These are phyloP conservation scores for Acanthamoeba polyphaga DNA, from an alignment of 208 protist genomes.

Conservation along the genomic window DNA sequence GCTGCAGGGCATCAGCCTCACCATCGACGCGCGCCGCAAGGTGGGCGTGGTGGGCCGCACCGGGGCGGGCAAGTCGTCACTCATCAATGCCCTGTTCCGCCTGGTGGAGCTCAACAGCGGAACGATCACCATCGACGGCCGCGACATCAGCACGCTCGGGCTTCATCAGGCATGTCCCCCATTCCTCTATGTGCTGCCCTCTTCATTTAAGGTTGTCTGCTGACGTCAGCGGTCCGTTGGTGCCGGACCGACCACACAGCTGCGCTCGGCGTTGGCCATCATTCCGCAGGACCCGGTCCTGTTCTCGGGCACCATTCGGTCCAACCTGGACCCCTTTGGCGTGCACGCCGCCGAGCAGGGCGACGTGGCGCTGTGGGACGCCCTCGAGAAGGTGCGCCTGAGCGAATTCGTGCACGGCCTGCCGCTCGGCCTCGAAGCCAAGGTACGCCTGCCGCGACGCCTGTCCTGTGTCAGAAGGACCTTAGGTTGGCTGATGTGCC, in stretches of 20 bases:
- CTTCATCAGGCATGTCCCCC: conserved; percentile 74
- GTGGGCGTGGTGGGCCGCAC: conserved; percentile 73
- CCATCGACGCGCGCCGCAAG: conserved; percentile 1
- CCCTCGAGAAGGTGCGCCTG: conserved; percentile 81
- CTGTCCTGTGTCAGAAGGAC: not conserved
- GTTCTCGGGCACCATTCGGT: conserved; percentile 83
- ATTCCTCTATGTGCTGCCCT: conserved; percentile 58
- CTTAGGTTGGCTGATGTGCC: not conserved
- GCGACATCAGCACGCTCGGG: conserved; percentile 84
- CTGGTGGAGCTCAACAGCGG: conserved; percentile 88
- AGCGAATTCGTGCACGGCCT: not conserved
- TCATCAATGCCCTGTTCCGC: conserved; percentile 69
- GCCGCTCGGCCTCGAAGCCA: conserved; percentile 27
- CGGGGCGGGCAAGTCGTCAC: conserved; percentile 67
- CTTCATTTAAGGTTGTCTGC: not conserved
- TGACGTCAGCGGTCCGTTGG: not conserved
- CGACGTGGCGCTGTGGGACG: conserved; percentile 81
- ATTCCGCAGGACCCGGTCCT: conserved; percentile 82
- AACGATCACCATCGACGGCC: conserved; percentile 85
- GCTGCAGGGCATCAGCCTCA: conserved; percentile 8
- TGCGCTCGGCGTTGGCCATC: conserved; percentile 84
- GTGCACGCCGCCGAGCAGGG: not conserved
- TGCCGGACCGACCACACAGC: not conserved
- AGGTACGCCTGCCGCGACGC: not conserved
- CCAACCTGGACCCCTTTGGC: conserved; percentile 44